phyloP scores from a whole-genome alignment of 805 yeast genomes.

The Priceomyces melissophilus region DNA sequence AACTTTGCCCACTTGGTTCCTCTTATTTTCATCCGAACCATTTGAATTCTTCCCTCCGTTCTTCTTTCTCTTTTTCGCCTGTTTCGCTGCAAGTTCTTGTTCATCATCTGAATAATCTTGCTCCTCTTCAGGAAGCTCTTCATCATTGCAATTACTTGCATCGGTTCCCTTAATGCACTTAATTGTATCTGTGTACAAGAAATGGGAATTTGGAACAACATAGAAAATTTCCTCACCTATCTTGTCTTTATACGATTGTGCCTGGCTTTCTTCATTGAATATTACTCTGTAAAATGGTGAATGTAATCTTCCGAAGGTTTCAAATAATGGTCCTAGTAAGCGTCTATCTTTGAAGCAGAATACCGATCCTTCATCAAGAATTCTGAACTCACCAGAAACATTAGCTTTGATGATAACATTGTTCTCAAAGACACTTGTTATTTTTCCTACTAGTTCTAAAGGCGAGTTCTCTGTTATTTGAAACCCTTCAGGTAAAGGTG shows the following conservation, averaged over 20 bases:
- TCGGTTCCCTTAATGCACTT: slow-evolving; percentile 80
- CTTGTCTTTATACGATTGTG: slow-evolving; percentile 41
- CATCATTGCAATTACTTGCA: slow-evolving; percentile 93
- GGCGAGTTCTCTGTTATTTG: slow-evolving; percentile 56
- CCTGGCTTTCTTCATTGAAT: slow-evolving; percentile 50
- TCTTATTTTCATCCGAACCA: slow-evolving; percentile 8
- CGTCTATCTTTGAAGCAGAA: slow-evolving; percentile 72
- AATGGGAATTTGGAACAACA: slow-evolving; percentile 78
- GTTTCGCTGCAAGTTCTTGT: slow-evolving; percentile 69
- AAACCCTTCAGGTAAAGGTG: slow-evolving; percentile 65
- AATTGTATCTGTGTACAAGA: slow-evolving; percentile 70
- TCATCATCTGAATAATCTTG: slow-evolving; percentile 97
- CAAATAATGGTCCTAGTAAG: slow-evolving; percentile 74
- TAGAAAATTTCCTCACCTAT: slow-evolving; percentile 63
- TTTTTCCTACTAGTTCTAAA: slow-evolving; percentile 67
- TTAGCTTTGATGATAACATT: slow-evolving; percentile 70
- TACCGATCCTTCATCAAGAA: slow-evolving; percentile 75
- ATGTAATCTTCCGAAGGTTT: slow-evolving; percentile 85
- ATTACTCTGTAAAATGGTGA: slow-evolving; percentile 78
- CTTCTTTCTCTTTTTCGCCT: slow-evolving; percentile 54
- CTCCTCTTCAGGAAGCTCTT: slow-evolving; percentile 88
- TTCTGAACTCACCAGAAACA: slow-evolving; percentile 79
- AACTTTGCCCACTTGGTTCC: neutral
- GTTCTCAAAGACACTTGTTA: slow-evolving; percentile 66
- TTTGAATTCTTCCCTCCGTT: slow-evolving; percentile 41